Conservation (phyloP, 2,329 filamentous ascomycete species). For the Fusarium newnesense region DNA sequence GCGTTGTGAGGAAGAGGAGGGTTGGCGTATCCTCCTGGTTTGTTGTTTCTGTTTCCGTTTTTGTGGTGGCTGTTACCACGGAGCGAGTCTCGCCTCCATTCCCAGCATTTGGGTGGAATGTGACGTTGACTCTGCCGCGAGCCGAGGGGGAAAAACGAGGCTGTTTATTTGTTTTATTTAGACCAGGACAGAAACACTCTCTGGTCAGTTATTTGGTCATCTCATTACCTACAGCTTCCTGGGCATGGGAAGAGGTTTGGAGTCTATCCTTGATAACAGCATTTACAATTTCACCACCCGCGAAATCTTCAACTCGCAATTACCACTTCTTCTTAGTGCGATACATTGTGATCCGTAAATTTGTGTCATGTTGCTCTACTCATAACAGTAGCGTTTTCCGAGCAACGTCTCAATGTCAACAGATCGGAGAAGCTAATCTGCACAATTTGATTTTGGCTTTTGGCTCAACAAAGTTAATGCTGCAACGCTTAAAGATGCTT, state of each 20-base stretch:
- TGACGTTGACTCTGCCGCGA: neutral
- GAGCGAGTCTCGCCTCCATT: neutral
- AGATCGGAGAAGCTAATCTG: neutral
- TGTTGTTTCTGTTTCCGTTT: constrained; percentile 8
- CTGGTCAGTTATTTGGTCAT: constrained; percentile 21
- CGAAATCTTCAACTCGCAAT: neutral
- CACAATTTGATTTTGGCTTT: neutral
- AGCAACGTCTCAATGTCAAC: neutral
- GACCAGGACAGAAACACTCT: constrained; percentile 10
- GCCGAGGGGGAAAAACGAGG: constrained; percentile 1
- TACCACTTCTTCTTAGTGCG: neutral
- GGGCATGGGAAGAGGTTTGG: constrained; percentile 1
- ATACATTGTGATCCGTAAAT: neutral
- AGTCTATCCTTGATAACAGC: constrained; percentile 36
- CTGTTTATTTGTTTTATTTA: constrained; percentile 13
- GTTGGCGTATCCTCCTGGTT: constrained; percentile 12
- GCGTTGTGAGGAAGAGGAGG: constrained; percentile 35
- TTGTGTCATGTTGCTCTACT: neutral
- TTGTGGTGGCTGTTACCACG: constrained; percentile 9
- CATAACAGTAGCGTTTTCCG: neutral
- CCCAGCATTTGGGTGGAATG: constrained; percentile 4
- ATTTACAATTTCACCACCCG: constrained; percentile 29
- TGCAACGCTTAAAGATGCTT: constrained; percentile 22
- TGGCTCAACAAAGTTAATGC: neutral
- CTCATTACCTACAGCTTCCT: neutral